phyloP scores from a whole-genome alignment of 75 land plant species.

The Azolla pinnata region DNA sequence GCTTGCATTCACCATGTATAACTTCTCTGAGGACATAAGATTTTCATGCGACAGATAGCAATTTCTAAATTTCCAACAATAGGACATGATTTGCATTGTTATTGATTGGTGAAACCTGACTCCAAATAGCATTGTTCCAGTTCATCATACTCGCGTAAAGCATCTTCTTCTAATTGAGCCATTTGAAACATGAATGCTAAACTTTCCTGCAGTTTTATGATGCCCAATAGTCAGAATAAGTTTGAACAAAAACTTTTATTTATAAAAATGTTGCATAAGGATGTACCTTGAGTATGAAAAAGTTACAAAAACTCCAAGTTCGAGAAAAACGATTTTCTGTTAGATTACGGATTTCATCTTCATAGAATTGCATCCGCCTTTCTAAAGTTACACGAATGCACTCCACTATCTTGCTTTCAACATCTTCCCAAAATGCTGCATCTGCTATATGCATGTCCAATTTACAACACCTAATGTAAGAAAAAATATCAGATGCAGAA shows the following conservation, averaged over 20 bases:
- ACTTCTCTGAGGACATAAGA: too few relatives aligned
- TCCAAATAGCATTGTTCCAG: conserved; percentile 86
- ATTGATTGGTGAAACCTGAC: conserved; percentile 66
- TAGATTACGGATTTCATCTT: conserved; percentile 86
- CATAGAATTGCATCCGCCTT: conserved; percentile 84
- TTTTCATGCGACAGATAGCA: too few relatives aligned
- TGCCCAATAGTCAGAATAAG: neutral
- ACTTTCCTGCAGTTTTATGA: conserved; percentile 59
- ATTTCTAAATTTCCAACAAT: too few relatives aligned
- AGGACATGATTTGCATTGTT: too few relatives aligned
- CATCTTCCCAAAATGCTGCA: conserved; percentile 79
- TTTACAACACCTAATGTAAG: conserved; percentile 90
- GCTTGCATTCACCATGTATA: too few relatives aligned
- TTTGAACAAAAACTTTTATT: too few relatives aligned
- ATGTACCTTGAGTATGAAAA: conserved; percentile 88
- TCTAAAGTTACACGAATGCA: conserved; percentile 75
- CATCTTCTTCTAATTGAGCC: conserved; percentile 77
- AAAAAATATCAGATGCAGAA: too few relatives aligned
- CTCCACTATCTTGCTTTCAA: conserved; percentile 73
- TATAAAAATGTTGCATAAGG: too few relatives aligned
- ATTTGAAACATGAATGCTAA: conserved; percentile 97
- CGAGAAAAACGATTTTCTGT: conserved; percentile 77
- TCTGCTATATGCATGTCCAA: conserved; percentile 68
- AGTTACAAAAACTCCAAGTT: conserved; percentile 83
- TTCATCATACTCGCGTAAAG: conserved; percentile 94